Percentiles rank a stretch among this genome's conserved stretches.
Evolutionary conservation across 2,329 filamentous ascomycete genomes (phyloP).

Genomic region (Thelonectria discophora): DNA sequence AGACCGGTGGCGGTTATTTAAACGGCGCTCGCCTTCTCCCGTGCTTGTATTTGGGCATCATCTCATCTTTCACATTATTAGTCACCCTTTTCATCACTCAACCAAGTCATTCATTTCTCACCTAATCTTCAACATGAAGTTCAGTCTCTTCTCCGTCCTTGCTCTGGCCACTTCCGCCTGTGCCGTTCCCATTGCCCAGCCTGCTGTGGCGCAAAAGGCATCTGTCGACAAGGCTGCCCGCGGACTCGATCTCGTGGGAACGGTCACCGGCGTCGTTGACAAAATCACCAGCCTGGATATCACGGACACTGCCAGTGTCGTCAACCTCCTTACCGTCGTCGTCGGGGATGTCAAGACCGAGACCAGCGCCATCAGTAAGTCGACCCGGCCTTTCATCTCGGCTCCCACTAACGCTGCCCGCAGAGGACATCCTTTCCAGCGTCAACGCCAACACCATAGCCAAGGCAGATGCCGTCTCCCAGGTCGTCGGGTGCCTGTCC

Average conservation of each 20-base stretch:
- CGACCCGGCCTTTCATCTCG: no score
- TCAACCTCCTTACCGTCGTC: slow-evolving; percentile 25
- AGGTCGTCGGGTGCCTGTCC: background rate
- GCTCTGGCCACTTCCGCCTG: background rate
- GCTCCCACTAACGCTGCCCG: background rate
- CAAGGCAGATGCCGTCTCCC: background rate
- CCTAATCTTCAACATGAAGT: background rate
- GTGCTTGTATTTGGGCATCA: background rate
- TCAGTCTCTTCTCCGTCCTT: background rate
- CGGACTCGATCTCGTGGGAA: background rate
- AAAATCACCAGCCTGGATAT: slow-evolving; percentile 17
- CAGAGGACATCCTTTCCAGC: background rate
- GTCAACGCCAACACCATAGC: background rate
- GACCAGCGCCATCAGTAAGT: background rate
- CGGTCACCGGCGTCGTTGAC: background rate
- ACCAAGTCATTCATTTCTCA: background rate
- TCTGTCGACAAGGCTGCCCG: background rate
- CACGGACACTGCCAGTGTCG: slow-evolving; percentile 22
- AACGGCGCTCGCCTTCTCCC: background rate
- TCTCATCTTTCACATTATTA: background rate
- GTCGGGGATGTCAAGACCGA: slow-evolving; percentile 15
- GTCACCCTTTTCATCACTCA: background rate
- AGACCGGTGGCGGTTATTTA: background rate
- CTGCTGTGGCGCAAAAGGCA: background rate
- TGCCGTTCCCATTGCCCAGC: background rate